Conservation (phyloP, 257 asterid species). For the Scutellaria galericulata region DNA sequence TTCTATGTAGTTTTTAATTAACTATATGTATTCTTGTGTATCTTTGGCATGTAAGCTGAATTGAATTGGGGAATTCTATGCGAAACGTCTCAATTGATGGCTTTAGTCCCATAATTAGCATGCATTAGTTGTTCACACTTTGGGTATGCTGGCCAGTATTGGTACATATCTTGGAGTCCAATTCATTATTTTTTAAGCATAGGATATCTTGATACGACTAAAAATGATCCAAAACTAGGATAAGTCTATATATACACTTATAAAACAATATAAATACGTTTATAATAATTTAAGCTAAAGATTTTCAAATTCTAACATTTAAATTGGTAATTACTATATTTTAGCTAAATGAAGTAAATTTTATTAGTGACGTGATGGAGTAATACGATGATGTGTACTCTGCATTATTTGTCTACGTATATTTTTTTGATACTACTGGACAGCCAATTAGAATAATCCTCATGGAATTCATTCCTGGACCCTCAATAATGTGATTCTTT, state of each 20-base stretch:
- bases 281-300: too few species aligned
- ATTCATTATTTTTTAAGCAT: too few species aligned
- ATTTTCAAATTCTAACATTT: too few species aligned
- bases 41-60: conserved; percentile 6
- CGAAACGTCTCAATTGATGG: background rate
- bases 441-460: conserved; percentile 18
- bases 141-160: background rate
- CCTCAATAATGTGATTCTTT: conserved; percentile 22
- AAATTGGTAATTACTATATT: conserved; percentile 4
- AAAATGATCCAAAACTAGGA: too few species aligned
- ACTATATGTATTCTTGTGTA: background rate
- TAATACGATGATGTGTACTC: conserved; percentile 1
- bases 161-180: too few species aligned
- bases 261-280: too few species aligned
- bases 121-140: background rate
- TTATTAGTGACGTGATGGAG: background rate
- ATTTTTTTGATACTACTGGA: background rate
- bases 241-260: too few species aligned
- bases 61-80: conserved; percentile 1
- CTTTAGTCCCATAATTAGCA: background rate
- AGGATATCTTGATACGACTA: too few species aligned
- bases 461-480: background rate
- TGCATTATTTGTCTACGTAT: conserved; percentile 19
- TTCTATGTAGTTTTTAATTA: background rate
- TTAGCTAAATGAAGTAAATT: conserved; percentile 5